Percentiles rank a stretch among this genome's conserved stretches.
Conservation (phyloP, 768 basidiomycete species). For the Mycena haematopus region DNA sequence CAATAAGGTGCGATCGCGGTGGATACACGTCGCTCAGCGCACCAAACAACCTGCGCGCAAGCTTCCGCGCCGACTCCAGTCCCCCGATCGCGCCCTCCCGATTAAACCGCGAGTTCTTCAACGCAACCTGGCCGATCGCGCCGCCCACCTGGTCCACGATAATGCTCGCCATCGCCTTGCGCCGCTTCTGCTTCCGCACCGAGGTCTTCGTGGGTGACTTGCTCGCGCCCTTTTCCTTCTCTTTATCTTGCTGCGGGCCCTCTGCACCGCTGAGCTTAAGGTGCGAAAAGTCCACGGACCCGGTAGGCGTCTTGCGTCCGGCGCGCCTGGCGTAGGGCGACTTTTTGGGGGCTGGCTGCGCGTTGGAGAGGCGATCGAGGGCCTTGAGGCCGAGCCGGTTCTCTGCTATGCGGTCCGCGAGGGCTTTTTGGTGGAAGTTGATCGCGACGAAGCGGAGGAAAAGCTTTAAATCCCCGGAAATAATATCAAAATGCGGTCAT, state of each 20-base stretch:
- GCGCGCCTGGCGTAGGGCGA: conserved; percentile 46
- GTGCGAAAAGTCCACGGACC: conserved; percentile 45
- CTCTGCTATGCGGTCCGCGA: conserved; percentile 74
- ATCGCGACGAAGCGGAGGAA: conserved; percentile 80
- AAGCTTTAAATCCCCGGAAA: conserved; percentile 33
- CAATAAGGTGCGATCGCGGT: conserved; percentile 63
- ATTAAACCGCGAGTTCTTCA: conserved; percentile 70
- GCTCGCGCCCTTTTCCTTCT: neutral
- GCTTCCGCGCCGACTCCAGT: conserved; percentile 65
- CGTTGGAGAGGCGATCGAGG: conserved; percentile 74
- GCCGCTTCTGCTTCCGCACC: conserved; percentile 48
- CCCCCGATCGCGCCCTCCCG: conserved; percentile 59
- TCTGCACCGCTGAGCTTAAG: conserved; percentile 24
- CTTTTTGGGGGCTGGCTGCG: conserved; percentile 54
- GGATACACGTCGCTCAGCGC: conserved; percentile 65
- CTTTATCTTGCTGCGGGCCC: neutral
- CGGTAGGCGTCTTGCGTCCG: conserved; percentile 50
- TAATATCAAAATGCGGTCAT: neutral
- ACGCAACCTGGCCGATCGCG: conserved; percentile 72
- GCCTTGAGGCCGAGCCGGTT: conserved; percentile 74
- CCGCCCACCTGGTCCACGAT: conserved; percentile 75
- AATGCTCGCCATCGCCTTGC: conserved; percentile 64
- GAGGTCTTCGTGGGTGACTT: conserved; percentile 32
- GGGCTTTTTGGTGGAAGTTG: conserved; percentile 78
- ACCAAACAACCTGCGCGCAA: conserved; percentile 74